phyloP scores from a whole-genome alignment of 2,329 filamentous ascomycete genomes.

The Colletotrichum caudatum region DNA sequence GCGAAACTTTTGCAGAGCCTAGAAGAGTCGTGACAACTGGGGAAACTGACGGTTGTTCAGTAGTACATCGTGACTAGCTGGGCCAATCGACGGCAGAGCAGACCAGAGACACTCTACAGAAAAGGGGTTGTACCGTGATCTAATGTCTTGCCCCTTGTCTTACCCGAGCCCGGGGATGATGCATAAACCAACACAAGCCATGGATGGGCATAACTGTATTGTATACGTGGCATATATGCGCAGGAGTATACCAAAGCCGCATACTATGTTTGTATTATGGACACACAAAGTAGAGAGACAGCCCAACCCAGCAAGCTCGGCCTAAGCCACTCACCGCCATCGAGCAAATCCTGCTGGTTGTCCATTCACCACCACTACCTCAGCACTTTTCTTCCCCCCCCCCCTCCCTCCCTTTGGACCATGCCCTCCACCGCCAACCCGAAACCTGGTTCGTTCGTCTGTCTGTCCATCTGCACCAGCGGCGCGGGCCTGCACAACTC shows the following conservation, averaged over 20 bases:
- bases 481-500: background rate
- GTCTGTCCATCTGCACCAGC: background rate
- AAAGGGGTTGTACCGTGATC: constrained; percentile 1
- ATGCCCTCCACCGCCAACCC: constrained; percentile 18
- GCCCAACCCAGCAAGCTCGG: background rate
- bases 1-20: background rate
- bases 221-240: too few relatives aligned
- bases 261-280: too few relatives aligned
- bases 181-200: background rate
- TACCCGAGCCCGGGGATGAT: background rate
- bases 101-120: background rate
- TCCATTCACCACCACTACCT: constrained; percentile 11
- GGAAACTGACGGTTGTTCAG: background rate
- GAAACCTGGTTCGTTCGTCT: constrained; percentile 28
- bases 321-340: constrained; percentile 30
- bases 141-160: constrained; percentile 3
- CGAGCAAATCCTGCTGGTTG: background rate
- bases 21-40: background rate
- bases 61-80: background rate
- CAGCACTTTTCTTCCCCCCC: constrained; percentile 6
- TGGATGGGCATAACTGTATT: too few relatives aligned
- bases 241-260: too few relatives aligned
- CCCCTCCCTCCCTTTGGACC: background rate
- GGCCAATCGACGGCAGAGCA: background rate
- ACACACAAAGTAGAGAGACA: background rate